phyloP scores from a whole-genome alignment of 768 basidiomycete species.

The Suillus plorans region DNA sequence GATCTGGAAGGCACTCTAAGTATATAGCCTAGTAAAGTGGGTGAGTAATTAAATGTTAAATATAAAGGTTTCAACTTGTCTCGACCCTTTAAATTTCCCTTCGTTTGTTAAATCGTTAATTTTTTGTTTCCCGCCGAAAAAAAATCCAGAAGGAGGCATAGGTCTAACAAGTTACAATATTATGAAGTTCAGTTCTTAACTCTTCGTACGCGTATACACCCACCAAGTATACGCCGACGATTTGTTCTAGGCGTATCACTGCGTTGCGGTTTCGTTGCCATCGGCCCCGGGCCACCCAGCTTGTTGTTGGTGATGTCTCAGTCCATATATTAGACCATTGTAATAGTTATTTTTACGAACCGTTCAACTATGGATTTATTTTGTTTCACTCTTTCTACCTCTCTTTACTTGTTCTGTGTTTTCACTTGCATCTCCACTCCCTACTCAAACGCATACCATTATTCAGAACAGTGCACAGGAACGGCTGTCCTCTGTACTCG shows the following conservation, averaged over 20 bases:
- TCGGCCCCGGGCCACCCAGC: not conserved
- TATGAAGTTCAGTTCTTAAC: too few relatives aligned
- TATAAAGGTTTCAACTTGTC: not conserved
- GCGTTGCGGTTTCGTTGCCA: not conserved
- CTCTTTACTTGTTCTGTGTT: not conserved
- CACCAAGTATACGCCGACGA: not conserved
- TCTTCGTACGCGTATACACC: not conserved
- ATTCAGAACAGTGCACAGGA: not conserved
- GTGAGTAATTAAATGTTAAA: not conserved
- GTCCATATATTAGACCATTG: too few relatives aligned
- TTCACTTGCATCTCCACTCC: not conserved
- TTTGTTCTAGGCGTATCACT: not conserved
- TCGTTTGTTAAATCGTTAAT: not conserved
- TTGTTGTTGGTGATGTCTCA: not conserved
- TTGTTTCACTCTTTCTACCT: not conserved
- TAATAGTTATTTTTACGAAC: not conserved
- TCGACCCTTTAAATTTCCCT: not conserved
- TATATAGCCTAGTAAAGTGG: not conserved
- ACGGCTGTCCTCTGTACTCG: not conserved
- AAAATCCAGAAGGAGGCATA: not conserved
- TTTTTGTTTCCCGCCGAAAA: not conserved
- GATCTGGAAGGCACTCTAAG: not conserved
- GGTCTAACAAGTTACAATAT: not conserved
- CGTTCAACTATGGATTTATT: not conserved
- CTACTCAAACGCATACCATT: not conserved